Conservation (phyloP, 345 rosid genomes). For the Rhodamnia argentea region DNA sequence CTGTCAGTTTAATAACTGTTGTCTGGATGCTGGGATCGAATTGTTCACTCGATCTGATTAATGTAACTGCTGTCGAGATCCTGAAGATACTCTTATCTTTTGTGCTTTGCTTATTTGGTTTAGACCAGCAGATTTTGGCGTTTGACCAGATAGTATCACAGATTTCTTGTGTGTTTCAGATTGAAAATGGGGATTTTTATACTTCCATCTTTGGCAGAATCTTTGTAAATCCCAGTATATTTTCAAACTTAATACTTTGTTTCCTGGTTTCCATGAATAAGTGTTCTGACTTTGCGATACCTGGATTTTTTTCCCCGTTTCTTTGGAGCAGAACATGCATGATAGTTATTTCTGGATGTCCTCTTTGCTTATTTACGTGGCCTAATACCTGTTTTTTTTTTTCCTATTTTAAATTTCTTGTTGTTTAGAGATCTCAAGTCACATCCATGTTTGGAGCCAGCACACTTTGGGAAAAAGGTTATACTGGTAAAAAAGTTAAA, state of each 20-base stretch:
- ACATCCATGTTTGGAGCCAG: constrained; percentile 97
- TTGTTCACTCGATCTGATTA: background rate
- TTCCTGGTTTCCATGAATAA: background rate
- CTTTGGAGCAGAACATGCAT: background rate
- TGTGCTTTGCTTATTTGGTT: background rate
- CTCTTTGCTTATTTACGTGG: background rate
- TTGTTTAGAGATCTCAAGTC: constrained; percentile 70
- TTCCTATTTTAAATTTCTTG: constrained; percentile 6
- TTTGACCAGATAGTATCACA: background rate
- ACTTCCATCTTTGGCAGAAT: background rate
- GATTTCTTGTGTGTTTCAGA: background rate
- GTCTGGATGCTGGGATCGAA: background rate
- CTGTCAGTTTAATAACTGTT: background rate
- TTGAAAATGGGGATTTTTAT: background rate
- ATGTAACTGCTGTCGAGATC: background rate
- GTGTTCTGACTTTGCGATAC: background rate
- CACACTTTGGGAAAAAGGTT: constrained; percentile 82
- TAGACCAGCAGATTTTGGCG: background rate
- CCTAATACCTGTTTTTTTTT: background rate
- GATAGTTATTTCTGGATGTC: background rate
- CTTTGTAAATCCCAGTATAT: background rate
- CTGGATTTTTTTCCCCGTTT: background rate
- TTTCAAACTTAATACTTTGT: background rate
- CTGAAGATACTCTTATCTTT: background rate
- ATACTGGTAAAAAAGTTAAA: constrained; percentile 85